Evolutionary conservation across 2,329 filamentous ascomycete genomes (phyloP).

Genomic region (Alternaria ventricosa): DNA sequence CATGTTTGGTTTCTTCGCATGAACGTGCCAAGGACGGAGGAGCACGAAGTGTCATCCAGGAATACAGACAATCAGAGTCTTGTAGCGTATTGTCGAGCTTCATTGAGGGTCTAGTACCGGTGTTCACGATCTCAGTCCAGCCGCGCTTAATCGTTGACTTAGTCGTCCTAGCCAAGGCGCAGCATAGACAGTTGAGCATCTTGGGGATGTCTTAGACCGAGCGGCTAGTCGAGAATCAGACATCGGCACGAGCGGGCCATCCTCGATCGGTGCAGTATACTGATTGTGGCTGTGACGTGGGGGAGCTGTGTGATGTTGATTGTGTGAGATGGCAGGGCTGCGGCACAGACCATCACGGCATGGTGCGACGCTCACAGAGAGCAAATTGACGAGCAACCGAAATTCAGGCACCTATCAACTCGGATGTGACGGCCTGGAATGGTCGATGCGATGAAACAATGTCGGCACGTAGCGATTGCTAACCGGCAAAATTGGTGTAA

Average conservation of each 20-base stretch:
- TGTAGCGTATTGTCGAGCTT: not conserved
- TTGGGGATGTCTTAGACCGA: too few relatives aligned
- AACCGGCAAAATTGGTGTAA: not conserved
- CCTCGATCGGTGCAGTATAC: not conserved
- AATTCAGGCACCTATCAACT: constrained; percentile 24
- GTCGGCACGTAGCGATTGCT: constrained; percentile 3
- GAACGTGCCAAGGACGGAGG: constrained; percentile 3
- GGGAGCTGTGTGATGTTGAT: not conserved
- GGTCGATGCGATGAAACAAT: not conserved
- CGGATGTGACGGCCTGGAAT: not conserved
- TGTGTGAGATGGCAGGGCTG: constrained; percentile 26
- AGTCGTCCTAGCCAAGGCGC: too few relatives aligned
- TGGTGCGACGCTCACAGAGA: constrained; percentile 25
- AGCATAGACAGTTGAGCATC: not conserved
- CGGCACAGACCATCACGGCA: constrained; percentile 30
- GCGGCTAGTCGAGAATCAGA: not conserved
- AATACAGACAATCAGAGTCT: not conserved
- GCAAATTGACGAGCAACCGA: constrained; percentile 25
- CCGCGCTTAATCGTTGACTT: not conserved
- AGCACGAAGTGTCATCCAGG: not conserved
- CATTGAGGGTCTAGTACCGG: rapidly evolving
- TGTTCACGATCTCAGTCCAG: too few relatives aligned
- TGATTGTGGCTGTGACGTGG: not conserved
- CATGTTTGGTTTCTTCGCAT: constrained; percentile 36
- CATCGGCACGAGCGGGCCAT: not conserved